These are phyloP conservation scores for Suillus spraguei DNA, from an alignment of 768 basidiomycete genomes.

Conservation along the genomic window DNA sequence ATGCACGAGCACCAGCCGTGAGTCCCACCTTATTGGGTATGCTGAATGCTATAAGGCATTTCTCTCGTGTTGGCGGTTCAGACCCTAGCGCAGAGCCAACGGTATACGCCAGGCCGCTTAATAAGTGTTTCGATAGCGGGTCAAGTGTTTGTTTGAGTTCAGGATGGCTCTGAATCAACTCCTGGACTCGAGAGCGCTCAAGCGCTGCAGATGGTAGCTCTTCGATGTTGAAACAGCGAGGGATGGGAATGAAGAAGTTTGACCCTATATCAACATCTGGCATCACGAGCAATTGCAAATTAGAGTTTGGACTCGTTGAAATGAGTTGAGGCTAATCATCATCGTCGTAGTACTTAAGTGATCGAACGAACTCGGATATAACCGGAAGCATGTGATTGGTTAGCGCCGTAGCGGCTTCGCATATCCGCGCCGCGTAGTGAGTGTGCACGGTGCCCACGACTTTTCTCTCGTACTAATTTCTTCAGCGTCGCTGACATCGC, in stretches of 20 bases:
- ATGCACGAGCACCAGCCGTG: conserved; percentile 62
- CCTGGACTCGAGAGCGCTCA: conserved; percentile 39
- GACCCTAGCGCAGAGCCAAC: conserved; percentile 58
- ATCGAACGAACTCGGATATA: not conserved
- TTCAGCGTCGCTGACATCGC: not conserved
- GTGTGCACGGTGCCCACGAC: not conserved
- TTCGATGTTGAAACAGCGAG: conserved; percentile 45
- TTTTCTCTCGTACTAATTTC: conserved; percentile 4
- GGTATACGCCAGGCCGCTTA: conserved; percentile 60
- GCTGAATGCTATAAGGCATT: conserved; percentile 55
- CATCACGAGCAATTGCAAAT: not conserved
- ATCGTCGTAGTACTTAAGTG: too few species aligned
- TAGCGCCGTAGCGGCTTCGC: not conserved
- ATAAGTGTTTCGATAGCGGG: conserved; percentile 46
- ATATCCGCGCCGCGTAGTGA: not conserved
- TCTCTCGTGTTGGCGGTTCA: conserved; percentile 48
- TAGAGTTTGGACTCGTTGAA: not conserved
- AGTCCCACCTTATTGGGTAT: conserved; percentile 51
- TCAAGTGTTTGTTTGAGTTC: conserved; percentile 21
- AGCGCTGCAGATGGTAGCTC: conserved; percentile 43
- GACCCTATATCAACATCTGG: not conserved
- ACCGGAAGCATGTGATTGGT: conserved; percentile 6
- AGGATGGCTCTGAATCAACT: conserved; percentile 18
- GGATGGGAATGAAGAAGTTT: conserved; percentile 23
- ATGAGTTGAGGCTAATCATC: not conserved